Evolutionary conservation across 2,329 filamentous ascomycete species (phyloP).

Genomic region (Aspergillus pseudotamarii): DNA sequence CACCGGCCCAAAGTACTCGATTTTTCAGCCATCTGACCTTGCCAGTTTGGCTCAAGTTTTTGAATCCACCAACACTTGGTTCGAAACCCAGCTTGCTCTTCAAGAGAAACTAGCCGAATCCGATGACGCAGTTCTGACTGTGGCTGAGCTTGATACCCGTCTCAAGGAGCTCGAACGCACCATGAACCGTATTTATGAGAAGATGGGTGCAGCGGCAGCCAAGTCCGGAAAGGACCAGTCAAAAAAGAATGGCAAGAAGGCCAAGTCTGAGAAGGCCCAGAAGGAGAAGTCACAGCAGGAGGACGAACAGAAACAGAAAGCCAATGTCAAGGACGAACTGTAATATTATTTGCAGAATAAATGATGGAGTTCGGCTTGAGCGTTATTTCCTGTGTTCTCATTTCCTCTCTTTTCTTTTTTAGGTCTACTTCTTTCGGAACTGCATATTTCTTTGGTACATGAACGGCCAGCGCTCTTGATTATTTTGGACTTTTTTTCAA

Average conservation of each 20-base stretch:
- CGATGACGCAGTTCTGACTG: conserved; percentile 74
- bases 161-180: conserved; percentile 67
- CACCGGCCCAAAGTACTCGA: conserved; percentile 59
- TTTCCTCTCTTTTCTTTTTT: neutral
- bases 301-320: conserved; percentile 25
- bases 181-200: conserved; percentile 40
- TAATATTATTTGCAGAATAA: conserved; percentile 3
- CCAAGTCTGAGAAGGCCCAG: conserved; percentile 32
- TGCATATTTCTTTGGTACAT: neutral
- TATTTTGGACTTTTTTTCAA: neutral
- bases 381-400: conserved; percentile 12
- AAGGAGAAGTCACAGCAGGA: conserved; percentile 20
- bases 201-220: conserved; percentile 49
- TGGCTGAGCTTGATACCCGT: conserved; percentile 71
- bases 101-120: conserved; percentile 71
- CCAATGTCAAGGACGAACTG: conserved; percentile 16
- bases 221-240: conserved; percentile 27
- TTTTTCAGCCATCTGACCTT: conserved; percentile 76
- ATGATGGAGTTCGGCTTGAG: conserved; percentile 18
- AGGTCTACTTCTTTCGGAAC: neutral
- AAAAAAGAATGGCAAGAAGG: conserved; percentile 31
- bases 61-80: conserved; percentile 69
- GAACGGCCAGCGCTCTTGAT: neutral
- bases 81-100: conserved; percentile 68
- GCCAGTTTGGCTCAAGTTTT: conserved; percentile 64